These are phyloP conservation scores for Phytopythium vexans DNA, from an alignment of 352 stramenopile genomes.

Conservation along the genomic window DNA sequence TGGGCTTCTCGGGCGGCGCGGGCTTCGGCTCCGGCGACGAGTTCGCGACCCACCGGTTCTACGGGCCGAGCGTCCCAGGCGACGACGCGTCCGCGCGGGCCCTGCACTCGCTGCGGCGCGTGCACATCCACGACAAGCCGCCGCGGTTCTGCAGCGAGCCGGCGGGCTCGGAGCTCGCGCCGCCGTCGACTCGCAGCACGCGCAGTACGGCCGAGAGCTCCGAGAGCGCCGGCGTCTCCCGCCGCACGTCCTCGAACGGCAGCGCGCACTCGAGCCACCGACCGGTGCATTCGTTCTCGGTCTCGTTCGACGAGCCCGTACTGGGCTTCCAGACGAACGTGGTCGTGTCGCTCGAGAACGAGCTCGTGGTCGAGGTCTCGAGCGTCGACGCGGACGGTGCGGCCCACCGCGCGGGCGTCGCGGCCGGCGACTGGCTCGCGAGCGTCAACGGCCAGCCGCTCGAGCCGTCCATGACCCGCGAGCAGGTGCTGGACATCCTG, in stretches of 20 bases:
- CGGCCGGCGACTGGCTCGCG: conserved; percentile 51
- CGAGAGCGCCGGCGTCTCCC: conserved; percentile 24
- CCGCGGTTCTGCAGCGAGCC: conserved; percentile 62
- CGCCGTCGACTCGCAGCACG: conserved; percentile 6
- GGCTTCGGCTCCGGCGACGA: conserved; percentile 56
- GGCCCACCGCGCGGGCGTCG: conserved; percentile 48
- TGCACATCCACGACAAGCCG: conserved; percentile 63
- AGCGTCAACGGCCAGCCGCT: conserved; percentile 63
- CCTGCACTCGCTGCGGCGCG: conserved; percentile 54
- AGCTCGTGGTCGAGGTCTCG: conserved; percentile 50
- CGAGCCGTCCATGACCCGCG: conserved; percentile 56
- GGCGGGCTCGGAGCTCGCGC: conserved; percentile 8
- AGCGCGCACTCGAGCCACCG: conserved; percentile 31
- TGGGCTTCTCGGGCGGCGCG: conserved; percentile 36
- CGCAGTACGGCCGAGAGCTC: conserved; percentile 19
- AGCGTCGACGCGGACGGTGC: conserved; percentile 53
- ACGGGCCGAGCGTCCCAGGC: conserved; percentile 46
- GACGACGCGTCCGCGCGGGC: conserved; percentile 35
- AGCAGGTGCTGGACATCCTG: conserved; percentile 64
- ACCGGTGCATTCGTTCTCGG: conserved; percentile 47
- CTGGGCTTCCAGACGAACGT: conserved; percentile 58
- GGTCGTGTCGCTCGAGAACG: conserved; percentile 44
- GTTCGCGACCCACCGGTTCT: conserved; percentile 60
- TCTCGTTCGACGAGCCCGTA: conserved; percentile 59
- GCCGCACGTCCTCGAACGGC: conserved; percentile 36